Percentiles rank a stretch among this genome's conserved stretches.
Evolutionary conservation across 257 asterid species (phyloP).

Genomic region (Solanum ossicruentum): DNA sequence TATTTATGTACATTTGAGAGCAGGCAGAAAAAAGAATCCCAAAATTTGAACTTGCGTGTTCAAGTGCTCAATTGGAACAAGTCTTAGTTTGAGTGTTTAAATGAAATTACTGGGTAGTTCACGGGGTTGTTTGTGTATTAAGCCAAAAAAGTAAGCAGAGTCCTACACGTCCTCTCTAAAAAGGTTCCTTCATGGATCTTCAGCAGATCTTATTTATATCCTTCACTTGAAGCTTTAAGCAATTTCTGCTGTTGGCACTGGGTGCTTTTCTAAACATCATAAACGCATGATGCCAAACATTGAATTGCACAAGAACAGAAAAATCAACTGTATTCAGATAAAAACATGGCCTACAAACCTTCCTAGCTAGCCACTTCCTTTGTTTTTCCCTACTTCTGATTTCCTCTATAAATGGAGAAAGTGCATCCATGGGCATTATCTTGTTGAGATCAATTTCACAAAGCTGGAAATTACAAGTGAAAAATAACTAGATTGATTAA

Average conservation of each 20-base stretch:
- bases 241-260: not conserved
- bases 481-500: not conserved
- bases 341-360: conserved; percentile 34
- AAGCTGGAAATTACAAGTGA: conserved; percentile 34
- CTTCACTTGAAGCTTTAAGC: not conserved
- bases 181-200: not conserved
- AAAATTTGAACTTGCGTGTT: not conserved
- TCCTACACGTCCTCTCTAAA: not conserved
- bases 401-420: conserved; percentile 84
- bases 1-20: not conserved
- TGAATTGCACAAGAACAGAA: not conserved
- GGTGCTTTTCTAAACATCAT: not conserved
- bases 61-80: not conserved
- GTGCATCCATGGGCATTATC: conserved; percentile 58
- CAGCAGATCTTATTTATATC: not conserved
- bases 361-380: conserved; percentile 65
- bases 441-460: conserved; percentile 74
- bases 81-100: not conserved
- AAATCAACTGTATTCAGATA: not conserved
- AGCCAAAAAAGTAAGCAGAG: not conserved
- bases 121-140: not conserved
- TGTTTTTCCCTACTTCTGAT: conserved; percentile 84
- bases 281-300: not conserved
- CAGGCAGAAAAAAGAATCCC: not conserved
- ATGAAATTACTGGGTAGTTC: not conserved